Conservation (phyloP, 768 basidiomycete species). For the Nidularia pulvinata region DNA sequence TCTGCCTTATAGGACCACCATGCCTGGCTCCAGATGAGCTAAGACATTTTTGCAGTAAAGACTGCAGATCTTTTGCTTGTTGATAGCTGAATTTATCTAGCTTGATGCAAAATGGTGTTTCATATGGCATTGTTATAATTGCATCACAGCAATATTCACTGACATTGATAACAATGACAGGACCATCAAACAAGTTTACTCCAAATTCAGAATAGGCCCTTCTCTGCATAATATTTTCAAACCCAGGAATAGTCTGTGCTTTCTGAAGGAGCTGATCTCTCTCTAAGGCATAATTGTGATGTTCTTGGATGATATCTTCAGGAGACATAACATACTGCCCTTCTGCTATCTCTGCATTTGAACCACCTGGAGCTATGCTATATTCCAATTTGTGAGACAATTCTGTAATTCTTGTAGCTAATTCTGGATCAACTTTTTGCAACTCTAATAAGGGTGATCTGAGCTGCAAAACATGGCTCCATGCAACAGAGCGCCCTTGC, state of each 20-base stretch:
- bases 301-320: neutral
- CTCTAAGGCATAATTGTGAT: neutral
- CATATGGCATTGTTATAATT: neutral
- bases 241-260: neutral
- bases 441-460: neutral
- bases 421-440: neutral
- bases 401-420: neutral
- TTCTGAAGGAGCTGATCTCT: neutral
- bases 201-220: neutral
- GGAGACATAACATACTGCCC: neutral
- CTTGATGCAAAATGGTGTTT: neutral
- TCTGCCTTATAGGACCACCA: neutral
- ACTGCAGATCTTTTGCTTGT: neutral
- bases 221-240: neutral
- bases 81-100: neutral
- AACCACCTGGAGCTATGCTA: neutral
- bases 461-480: neutral
- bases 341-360: neutral
- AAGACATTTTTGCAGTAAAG: neutral
- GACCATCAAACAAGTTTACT: neutral
- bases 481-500: slow-evolving; percentile 1
- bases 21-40: neutral
- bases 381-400: neutral
- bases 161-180: neutral
- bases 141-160: neutral